These are phyloP conservation scores for Achlya hypogyna DNA, from an alignment of 352 stramenopile genomes.

Conservation along the genomic window DNA sequence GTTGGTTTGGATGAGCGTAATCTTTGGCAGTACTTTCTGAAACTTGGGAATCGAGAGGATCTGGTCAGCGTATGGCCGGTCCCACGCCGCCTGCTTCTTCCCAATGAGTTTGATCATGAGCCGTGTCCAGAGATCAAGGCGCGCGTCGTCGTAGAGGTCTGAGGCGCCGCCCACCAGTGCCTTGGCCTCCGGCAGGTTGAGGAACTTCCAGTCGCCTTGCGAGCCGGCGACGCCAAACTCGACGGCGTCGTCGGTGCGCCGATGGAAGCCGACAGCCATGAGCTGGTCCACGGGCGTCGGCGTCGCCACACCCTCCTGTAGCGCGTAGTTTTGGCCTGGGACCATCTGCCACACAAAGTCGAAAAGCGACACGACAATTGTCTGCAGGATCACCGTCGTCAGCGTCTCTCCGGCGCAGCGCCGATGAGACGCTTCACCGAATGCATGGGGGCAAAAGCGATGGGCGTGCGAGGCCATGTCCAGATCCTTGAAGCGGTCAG, in stretches of 20 bases:
- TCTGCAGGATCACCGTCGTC: conserved; percentile 1
- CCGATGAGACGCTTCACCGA: not conserved
- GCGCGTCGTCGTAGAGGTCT: not conserved
- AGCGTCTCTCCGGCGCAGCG: not conserved
- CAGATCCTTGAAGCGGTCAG: not conserved
- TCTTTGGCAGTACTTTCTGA: not conserved
- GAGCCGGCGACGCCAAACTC: not conserved
- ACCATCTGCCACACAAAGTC: conserved; percentile 19
- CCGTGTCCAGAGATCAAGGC: conserved; percentile 13
- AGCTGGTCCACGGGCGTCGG: not conserved
- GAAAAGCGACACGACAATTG: not conserved
- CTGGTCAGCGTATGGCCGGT: not conserved
- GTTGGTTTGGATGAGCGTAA: conserved; percentile 15
- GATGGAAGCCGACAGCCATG: not conserved
- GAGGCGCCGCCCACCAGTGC: not conserved
- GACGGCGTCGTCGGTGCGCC: not conserved
- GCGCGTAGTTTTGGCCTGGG: conserved; percentile 5
- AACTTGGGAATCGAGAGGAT: not conserved
- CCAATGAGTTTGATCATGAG: conserved; percentile 18
- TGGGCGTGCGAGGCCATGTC: not conserved
- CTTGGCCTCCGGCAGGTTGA: conserved; percentile 14
- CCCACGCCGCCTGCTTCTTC: conserved; percentile 14
- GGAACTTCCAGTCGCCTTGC: conserved; percentile 1
- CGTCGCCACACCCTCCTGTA: not conserved
- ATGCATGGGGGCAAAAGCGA: conserved; percentile 1